phyloP scores from a whole-genome alignment of 2,329 filamentous ascomycete species.

The Ustulina deusta region DNA sequence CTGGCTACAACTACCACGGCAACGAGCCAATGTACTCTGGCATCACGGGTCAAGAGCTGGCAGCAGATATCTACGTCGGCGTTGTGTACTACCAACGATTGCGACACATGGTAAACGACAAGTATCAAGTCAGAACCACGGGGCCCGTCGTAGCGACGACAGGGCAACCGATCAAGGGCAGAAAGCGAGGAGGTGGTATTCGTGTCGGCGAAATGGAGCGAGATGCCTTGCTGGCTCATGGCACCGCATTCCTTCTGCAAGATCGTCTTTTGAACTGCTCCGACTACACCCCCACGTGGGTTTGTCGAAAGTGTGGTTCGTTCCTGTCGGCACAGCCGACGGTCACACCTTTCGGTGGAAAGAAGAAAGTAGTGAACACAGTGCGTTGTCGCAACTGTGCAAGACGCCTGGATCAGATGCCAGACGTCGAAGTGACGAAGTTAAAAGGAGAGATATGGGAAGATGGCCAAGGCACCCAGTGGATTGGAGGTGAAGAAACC shows the following conservation, averaged over 20 bases:
- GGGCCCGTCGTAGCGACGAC: conserved; percentile 91
- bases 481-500: conserved; percentile 89
- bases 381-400: conserved; percentile 87
- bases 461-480: conserved; percentile 86
- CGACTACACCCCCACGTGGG: conserved; percentile 89
- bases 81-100: conserved; percentile 98
- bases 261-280: conserved; percentile 97
- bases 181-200: conserved; percentile 97
- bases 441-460: conserved; percentile 86
- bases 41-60: conserved; percentile 93
- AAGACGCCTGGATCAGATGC: conserved; percentile 66
- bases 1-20: conserved; percentile 97
- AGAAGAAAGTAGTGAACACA: conserved; percentile 74
- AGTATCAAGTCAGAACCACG: conserved; percentile 97
- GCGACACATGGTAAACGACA: conserved; percentile 99
- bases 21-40: conserved; percentile 99
- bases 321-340: conserved; percentile 90
- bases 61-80: conserved; percentile 95
- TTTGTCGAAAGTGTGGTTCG: conserved; percentile 88
- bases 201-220: conserved; percentile 99
- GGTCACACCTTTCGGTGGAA: conserved; percentile 73
- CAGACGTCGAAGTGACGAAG: conserved; percentile 67
- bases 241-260: conserved; percentile 92
- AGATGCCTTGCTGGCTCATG: conserved; percentile 93
- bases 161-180: conserved; percentile 95